Conservation (phyloP, 768 basidiomycete species). For the Boletus edulis region DNA sequence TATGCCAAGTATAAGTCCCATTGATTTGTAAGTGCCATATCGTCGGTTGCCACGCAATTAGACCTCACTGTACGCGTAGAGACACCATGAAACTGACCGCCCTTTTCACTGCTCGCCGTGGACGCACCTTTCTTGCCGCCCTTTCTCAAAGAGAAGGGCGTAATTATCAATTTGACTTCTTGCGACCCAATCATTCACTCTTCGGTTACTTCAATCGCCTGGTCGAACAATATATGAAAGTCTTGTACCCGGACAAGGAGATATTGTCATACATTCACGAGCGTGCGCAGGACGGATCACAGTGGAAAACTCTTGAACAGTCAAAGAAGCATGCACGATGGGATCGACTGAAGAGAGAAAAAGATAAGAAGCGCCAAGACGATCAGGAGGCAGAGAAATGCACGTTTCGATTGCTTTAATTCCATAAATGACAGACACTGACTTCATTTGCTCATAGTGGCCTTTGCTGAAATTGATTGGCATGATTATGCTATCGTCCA, state of each 20-base stretch:
- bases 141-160: conserved; percentile 88
- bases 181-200: conserved; percentile 92
- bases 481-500: conserved; percentile 98
- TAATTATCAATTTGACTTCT: conserved; percentile 98
- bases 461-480: conserved; percentile 98
- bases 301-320: conserved; percentile 76
- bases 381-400: conserved; percentile 91
- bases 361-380: conserved; percentile 82
- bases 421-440: not conserved
- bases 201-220: conserved; percentile 97
- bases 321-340: conserved; percentile 82
- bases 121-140: conserved; percentile 78
- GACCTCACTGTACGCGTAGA: conserved; percentile 38
- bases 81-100: conserved; percentile 97
- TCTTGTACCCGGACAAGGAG: conserved; percentile 81
- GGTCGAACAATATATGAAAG: conserved; percentile 93
- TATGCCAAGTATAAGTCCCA: conserved; percentile 80
- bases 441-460: conserved; percentile 47
- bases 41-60: not conserved
- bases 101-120: conserved; percentile 90
- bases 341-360: conserved; percentile 81
- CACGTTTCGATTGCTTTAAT: conserved; percentile 36
- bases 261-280: conserved; percentile 70
- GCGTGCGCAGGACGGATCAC: conserved; percentile 59
- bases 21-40: conserved; percentile 79